Base-by-base conservation (phyloP, 2,329 filamentous ascomycete genomes). In the Pestalotiopsis fici region DNA sequence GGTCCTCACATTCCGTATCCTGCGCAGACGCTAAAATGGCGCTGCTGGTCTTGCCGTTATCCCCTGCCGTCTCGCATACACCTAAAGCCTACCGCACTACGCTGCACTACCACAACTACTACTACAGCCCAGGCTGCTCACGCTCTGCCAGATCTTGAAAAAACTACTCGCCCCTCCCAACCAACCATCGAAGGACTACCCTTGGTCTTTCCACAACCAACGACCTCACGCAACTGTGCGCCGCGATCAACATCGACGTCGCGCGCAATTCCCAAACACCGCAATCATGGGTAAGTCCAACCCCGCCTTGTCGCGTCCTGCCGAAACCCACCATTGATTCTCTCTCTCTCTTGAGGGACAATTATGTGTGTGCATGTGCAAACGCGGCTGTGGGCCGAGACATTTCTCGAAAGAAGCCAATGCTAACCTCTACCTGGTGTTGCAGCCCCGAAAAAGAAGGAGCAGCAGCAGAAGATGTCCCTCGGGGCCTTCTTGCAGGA, bases 401-500 rank as follows among this genome's bases (percentile, higher is more conserved):
- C 67, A 56, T 54, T 54, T 73, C 64, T 73, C 65, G 37, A 65
- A 54, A 27, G 43, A 28, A 54, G n/a, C 6, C 31, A 70, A 71
- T 76, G 79, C 87, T 89, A 75, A 89, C 80, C 73, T 69, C 69
- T 35, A 50, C 68, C 69, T 74, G 65, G 7, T 69, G 69, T 65
- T 79, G 69, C 78, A 97, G 95, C 93, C 88, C 95, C 95, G 74
- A 93, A 95, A 82, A 97, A 97, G 86, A 93, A 94, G 86, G 91
- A 97, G 84, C 68, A 73, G 64, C 87, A 90, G 82, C 92, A 97
- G 90, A 99, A 97, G 88, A 95, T 99, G 93, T 94, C 93, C 86
- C 91, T 98, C 80, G 93, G 94, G 87, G 93, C 94, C 84, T 99
- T 99, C 89, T 89, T 99, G 87, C 88, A 88, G 79, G 94, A 98